Base-by-base conservation (phyloP, 2,329 filamentous ascomycete species). In the Aureobasidium lini region DNA sequence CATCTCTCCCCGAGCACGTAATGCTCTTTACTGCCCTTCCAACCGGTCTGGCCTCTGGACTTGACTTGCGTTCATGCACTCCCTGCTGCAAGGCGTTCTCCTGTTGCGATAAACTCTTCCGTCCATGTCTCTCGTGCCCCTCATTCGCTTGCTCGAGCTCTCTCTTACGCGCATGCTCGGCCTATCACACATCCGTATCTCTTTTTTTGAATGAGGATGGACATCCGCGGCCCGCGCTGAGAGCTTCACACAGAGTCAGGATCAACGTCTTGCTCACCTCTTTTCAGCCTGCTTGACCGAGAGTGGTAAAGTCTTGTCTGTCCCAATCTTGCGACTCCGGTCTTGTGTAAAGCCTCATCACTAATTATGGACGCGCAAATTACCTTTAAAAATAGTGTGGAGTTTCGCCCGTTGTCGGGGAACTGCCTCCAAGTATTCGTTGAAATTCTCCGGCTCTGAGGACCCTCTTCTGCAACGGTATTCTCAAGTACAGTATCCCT, bases 21-120 rank as follows among this genome's bases (percentile, higher is more conserved):
- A 56, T 56, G 40, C 11, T 56, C 40, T n/a, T 29, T 28, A 16
- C 29, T 44, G 40, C 2, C n/a, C 18, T 29, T 23, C 13, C 10
- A 42, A 43, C 50, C 50, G 39, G 37, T 56, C 52, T 36, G 52
- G 39, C 52, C 52, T 56, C 36, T 37, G 40, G 9, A 13, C 52
- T 37, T 44, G 40, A 56, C 52, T 46, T 56, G 52, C n/a, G 37
- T 11, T n/a, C 40, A 56, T 56, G 52, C 52, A 56, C 52, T 44
- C 52, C 37, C 52, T 46, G 40, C 52, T 56, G 52, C 52, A 46
- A 28, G 52, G 52, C 40, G 40, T 56, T 43, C 29, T 23, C 13
- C 18, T 43, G 31, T 46, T 18, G 50, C 28, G 6, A 34, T 32
- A 16, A 9, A 31, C 50, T 4, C 7, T 56, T 11, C 37, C 40